These are phyloP conservation scores for Elsinoe ampelina DNA, from an alignment of 2,329 filamentous ascomycete species.

Conservation along the genomic window DNA sequence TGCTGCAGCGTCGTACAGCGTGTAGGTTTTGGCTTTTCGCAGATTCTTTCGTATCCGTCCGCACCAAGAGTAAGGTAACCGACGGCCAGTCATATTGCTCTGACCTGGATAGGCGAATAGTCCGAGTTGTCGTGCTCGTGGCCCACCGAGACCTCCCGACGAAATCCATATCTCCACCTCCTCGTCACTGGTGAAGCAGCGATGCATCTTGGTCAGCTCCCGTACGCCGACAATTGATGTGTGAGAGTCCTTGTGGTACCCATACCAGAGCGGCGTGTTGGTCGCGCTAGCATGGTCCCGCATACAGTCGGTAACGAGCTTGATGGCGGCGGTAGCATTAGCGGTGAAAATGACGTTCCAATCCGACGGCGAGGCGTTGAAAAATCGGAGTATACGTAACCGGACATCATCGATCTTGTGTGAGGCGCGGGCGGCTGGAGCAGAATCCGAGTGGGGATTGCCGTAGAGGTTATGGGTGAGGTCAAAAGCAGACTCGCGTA, in stretches of 20 bases:
- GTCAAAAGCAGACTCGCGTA: slow-evolving; percentile 70
- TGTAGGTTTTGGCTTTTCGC: slow-evolving; percentile 42
- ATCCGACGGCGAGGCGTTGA: slow-evolving; percentile 68
- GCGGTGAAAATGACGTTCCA: slow-evolving; percentile 88
- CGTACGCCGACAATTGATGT: slow-evolving; percentile 78
- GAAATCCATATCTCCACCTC: slow-evolving; percentile 58
- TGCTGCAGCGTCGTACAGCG: slow-evolving; percentile 76
- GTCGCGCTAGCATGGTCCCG: slow-evolving; percentile 46
- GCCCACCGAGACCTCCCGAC: slow-evolving; percentile 27
- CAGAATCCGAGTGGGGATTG: slow-evolving; percentile 83
- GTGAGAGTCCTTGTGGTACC: slow-evolving; percentile 75
- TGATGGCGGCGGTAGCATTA: slow-evolving; percentile 86
- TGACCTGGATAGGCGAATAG: slow-evolving; percentile 82
- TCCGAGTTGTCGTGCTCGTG: slow-evolving; percentile 24
- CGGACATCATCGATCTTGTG: slow-evolving; percentile 67
- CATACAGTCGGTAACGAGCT: slow-evolving; percentile 72
- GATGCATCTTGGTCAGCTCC: slow-evolving; percentile 54
- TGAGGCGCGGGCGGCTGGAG: slow-evolving; percentile 68
- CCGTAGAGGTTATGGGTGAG: slow-evolving; percentile 73
- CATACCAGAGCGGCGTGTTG: slow-evolving; percentile 60
- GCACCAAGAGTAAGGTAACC: slow-evolving; percentile 64
- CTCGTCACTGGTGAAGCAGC: slow-evolving; percentile 55
- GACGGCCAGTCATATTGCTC: slow-evolving; percentile 81
- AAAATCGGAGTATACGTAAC: slow-evolving; percentile 61
- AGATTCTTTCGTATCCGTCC: slow-evolving; percentile 33